Percentiles rank a stretch among this genome's conserved stretches.
These are phyloP conservation scores for Peterozyma toletana DNA, from an alignment of 805 yeast species.

Conservation along the genomic window DNA sequence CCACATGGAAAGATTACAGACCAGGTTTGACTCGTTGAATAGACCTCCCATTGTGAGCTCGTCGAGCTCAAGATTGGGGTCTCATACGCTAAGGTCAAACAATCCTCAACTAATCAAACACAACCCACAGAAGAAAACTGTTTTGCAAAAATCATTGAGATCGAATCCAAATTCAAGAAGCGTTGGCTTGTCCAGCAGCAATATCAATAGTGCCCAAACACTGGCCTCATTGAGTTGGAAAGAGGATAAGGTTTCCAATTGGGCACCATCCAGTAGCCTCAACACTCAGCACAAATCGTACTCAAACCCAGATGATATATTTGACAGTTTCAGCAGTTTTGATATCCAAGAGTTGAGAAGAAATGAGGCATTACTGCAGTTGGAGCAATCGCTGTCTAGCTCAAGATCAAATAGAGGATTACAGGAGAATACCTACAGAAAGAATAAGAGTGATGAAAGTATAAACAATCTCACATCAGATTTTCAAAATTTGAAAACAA, in stretches of 20 bases:
- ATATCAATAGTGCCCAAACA: constrained; percentile 18
- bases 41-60: constrained; percentile 2
- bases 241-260: constrained; percentile 15
- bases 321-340: constrained; percentile 11
- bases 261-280: constrained; percentile 27
- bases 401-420: constrained; percentile 13
- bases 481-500: constrained; percentile 2
- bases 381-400: constrained; percentile 16
- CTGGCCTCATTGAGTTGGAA: constrained; percentile 23
- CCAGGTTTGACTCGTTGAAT: constrained; percentile 8
- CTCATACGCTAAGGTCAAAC: constrained; percentile 21
- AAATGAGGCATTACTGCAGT: constrained; percentile 18
- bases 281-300: constrained; percentile 16
- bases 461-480: not conserved
- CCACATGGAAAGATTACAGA: constrained; percentile 30
- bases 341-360: constrained; percentile 15
- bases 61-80: constrained; percentile 12
- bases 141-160: constrained; percentile 3
- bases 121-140: constrained; percentile 12
- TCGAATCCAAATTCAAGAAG: constrained; percentile 1
- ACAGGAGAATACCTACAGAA: not conserved
- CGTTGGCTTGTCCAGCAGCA: constrained; percentile 2
- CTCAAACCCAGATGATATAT: constrained; percentile 9
- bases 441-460: constrained; percentile 1
- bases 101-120: constrained; percentile 19